A percentile compares a stretch with the other conserved stretches of the same genome.
Evolutionary conservation across 768 basidiomycete species (phyloP).

Genomic region (Coprinellus aureogranulatus): DNA sequence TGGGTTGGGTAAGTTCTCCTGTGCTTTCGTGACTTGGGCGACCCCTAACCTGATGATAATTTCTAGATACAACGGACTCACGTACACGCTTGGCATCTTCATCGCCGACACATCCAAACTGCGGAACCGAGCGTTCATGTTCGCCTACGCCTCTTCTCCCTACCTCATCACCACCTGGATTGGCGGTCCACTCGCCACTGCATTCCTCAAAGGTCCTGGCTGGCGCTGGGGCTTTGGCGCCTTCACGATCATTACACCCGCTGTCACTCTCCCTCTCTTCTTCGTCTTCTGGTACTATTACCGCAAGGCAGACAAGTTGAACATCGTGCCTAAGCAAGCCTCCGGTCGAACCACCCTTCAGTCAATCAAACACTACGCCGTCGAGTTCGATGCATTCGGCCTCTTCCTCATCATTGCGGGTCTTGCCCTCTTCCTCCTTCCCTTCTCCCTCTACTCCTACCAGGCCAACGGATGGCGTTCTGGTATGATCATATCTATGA

Average conservation of each 20-base stretch:
- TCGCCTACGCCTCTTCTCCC: neutral
- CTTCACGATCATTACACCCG: neutral
- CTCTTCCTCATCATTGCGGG: conserved; percentile 1
- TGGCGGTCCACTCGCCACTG: neutral
- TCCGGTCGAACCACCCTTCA: neutral
- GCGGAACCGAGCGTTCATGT: conserved; percentile 2
- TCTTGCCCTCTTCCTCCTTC: conserved; percentile 1
- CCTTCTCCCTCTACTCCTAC: conserved; percentile 4
- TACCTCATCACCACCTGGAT: conserved; percentile 1
- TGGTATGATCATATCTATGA: neutral
- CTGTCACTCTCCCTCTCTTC: neutral
- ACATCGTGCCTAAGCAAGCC: neutral
- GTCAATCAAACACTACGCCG: neutral
- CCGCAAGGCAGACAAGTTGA: neutral
- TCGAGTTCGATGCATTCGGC: neutral
- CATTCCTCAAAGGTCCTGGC: neutral
- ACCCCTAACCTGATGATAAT: neutral
- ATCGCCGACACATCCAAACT: neutral
- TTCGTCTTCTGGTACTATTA: neutral
- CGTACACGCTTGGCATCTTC: neutral
- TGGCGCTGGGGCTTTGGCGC: conserved; percentile 1
- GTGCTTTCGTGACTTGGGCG: neutral
- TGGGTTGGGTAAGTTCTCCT: neutral
- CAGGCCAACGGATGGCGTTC: neutral
- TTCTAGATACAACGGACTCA: neutral